Base-by-base conservation (phyloP, 2,329 filamentous ascomycete genomes). In the Didymella arachidicola region DNA sequence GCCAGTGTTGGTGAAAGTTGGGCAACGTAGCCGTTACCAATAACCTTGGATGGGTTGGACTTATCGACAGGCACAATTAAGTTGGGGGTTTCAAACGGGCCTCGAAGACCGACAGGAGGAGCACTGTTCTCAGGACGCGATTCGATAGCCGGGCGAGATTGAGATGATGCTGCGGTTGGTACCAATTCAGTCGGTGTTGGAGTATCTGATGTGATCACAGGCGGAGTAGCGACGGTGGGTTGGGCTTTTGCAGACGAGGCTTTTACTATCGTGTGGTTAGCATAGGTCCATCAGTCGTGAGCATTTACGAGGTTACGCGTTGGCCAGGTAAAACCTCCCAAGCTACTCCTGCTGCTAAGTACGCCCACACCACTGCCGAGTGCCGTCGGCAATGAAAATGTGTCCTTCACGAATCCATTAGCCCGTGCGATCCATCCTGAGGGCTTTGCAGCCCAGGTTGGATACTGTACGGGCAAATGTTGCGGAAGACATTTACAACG, bases 11-110 rank as follows among this genome's bases (percentile, higher is more conserved):
- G 70, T 4, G 77, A 79, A 58, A 83, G 70, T 14, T 73, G 65
- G 18, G 74, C 80, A 36, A 70, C 72, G 66, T 76, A 79, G 25
- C 72, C 67, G 0, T 78, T 77, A 0, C 81, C 80, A 34, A 76
- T 76, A 7, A 77, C 69, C 19, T 61, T 73, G 57, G 77, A 63
- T 0, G 81, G 80, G 19, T 79, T 44, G 29, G 64, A 45, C 14
- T 63, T 70, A 45, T 77, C 73, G 50, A 80, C 65, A 2, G 77
- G 74, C 7, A 78, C 59, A 19, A 80, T 77, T 51, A 76, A 63
- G 45, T 74, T 69, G n/a, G 77, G 77, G 12, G 67, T 70, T 60
- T 78, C 64, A 58, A 77, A 79, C 26, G 67, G 63, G 30, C 72
- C 72, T 14, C 62, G 64, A 29, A 80, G 69, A 46, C 67, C 53